Conservation (phyloP, 1,284 basidiomycete species). For the Exsudoporus floridanus region DNA sequence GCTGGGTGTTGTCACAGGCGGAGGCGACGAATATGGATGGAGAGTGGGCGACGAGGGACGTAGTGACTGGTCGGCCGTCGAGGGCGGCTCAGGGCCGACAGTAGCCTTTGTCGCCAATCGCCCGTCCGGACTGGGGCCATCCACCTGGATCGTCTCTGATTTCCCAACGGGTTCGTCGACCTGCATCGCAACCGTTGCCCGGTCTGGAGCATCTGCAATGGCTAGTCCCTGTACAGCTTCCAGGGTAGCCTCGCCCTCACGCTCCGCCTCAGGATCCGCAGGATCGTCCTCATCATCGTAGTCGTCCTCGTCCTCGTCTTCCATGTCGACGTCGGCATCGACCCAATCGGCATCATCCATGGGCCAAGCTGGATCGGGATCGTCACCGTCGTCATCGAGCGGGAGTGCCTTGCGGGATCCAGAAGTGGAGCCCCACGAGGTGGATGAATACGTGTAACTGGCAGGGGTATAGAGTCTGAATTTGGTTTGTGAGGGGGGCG, state of each 20-base stretch:
- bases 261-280: slow-evolving; percentile 5
- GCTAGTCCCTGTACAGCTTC: slow-evolving; percentile 17
- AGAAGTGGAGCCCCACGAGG: slow-evolving; percentile 19
- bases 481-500: slow-evolving; percentile 22
- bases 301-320: slow-evolving; percentile 35
- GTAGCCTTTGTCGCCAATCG: background rate
- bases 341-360: slow-evolving; percentile 31
- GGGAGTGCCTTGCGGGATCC: slow-evolving; percentile 13
- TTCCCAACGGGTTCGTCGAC: slow-evolving; percentile 1
- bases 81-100: background rate
- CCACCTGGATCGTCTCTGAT: slow-evolving; percentile 3
- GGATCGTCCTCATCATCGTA: slow-evolving; percentile 32
- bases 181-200: slow-evolving; percentile 1
- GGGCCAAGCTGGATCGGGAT: slow-evolving; percentile 20
- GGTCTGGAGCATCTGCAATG: slow-evolving; percentile 7
- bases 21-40: slow-evolving; percentile 7
- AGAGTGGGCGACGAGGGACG: slow-evolving; percentile 6
- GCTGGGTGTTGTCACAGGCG: slow-evolving; percentile 4
- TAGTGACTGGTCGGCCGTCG: background rate
- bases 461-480: slow-evolving; percentile 34
- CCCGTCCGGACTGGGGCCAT: background rate
- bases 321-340: slow-evolving; percentile 33
- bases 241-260: slow-evolving; percentile 14
- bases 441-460: slow-evolving; percentile 32
- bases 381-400: slow-evolving; percentile 21